Evolutionary conservation across 75 land plant genomes (phyloP).

Genomic region (Pinus tabuliformis): DNA sequence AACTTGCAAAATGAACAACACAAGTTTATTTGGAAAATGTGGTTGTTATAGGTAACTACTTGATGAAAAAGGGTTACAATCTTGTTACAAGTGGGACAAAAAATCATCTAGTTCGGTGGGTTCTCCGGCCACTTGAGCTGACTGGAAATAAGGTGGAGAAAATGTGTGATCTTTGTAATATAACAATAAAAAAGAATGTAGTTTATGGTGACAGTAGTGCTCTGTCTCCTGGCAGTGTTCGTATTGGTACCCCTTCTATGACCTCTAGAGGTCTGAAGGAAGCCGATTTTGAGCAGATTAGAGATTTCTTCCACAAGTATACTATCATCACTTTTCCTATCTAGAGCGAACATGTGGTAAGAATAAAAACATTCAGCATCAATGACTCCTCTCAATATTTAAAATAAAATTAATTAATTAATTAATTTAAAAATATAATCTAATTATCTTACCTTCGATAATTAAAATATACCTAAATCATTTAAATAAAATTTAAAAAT

Average conservation of each 20-base stretch:
- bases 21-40: slow-evolving; percentile 73
- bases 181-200: slow-evolving; percentile 85
- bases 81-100: slow-evolving; percentile 86
- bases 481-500: too few species aligned
- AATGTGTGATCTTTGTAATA: slow-evolving; percentile 74
- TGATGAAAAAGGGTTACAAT: slow-evolving; percentile 90
- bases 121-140: slow-evolving; percentile 82
- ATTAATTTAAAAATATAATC: too few species aligned
- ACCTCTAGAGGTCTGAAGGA: slow-evolving; percentile 74
- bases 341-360: slow-evolving; percentile 61
- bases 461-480: too few species aligned
- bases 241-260: slow-evolving; percentile 87
- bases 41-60: slow-evolving; percentile 69
- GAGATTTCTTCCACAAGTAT: slow-evolving; percentile 78
- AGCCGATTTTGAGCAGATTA: slow-evolving; percentile 90
- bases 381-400: too few species aligned
- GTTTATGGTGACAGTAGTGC: slow-evolving; percentile 94
- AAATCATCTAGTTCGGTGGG: slow-evolving; percentile 89
- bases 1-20: too few species aligned
- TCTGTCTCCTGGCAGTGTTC: slow-evolving; percentile 83
- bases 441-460: too few species aligned
- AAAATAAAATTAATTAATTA: too few species aligned
- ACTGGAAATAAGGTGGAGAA: slow-evolving; percentile 95
- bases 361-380: too few species aligned
- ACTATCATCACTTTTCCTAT: slow-evolving; percentile 61